A percentile compares a stretch with the other conserved stretches of the same genome.
Conservation (phyloP, 2,329 filamentous ascomycete species). For the Fusarium citri region DNA sequence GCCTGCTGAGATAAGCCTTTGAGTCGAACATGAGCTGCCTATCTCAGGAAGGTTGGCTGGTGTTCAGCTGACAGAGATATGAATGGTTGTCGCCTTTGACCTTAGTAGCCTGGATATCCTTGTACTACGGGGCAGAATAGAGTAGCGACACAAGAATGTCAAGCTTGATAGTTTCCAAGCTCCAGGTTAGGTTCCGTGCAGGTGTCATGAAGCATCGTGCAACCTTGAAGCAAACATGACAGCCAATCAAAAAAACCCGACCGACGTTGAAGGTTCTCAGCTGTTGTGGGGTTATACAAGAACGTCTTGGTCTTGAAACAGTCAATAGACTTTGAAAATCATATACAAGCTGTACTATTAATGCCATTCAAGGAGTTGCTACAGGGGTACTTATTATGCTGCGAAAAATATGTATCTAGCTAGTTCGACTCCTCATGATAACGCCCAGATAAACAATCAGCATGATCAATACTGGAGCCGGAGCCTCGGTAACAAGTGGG, state of each 20-base stretch:
- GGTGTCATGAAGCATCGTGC: conserved; percentile 19
- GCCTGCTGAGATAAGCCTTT: conserved; percentile 44
- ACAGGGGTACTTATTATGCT: background rate
- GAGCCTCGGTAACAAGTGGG: background rate
- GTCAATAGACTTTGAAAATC: background rate
- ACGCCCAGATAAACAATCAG: background rate
- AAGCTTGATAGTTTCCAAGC: background rate
- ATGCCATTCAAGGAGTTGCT: background rate
- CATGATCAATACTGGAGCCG: background rate
- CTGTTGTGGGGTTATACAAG: conserved; percentile 3
- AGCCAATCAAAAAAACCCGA: conserved; percentile 18
- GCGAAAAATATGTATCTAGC: background rate
- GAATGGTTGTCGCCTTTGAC: background rate
- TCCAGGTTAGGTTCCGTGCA: conserved; percentile 12
- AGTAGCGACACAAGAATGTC: background rate
- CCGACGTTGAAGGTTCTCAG: background rate
- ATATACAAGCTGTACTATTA: no score
- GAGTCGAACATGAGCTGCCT: conserved; percentile 2
- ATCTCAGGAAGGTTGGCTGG: background rate
- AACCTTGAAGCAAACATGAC: conserved; percentile 15
- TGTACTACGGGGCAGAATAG: background rate
- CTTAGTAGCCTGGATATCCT: background rate
- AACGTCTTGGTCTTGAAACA: background rate
- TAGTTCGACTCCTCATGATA: background rate
- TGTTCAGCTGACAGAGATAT: conserved; percentile 4